Evolutionary conservation across 2,329 filamentous ascomycete genomes (phyloP), one percentile per base, ranked within the genome.

Genomic region (Thelonectria discophora): DNA sequence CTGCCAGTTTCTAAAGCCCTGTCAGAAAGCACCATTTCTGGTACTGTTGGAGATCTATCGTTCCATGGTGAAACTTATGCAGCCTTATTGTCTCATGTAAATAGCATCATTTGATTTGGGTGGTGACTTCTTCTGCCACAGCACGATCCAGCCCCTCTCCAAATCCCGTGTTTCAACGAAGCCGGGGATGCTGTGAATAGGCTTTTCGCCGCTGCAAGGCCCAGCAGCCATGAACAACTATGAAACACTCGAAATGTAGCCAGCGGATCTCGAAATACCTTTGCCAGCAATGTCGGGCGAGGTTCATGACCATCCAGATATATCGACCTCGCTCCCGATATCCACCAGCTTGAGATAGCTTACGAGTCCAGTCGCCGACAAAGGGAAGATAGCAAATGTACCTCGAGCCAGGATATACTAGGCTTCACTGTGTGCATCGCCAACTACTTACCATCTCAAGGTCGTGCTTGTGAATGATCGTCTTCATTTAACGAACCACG

Each of bases 221-320:
- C 53, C 53, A n/a, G 43, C 13, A 18, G 30, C 10, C 13, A 53
- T 53, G 13, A 61, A 48, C 15, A 61, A 43, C 18, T 57, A 47
- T n/a, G 58, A 48, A 20, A 48, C 58, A 7, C 53, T 61, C 30
- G 56, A 12, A 3, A 61, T 51, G 11, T 53, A 53, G 3, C 53
- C 58, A 21, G 56, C 21, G 13, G 58, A 47, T 21, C 56, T 57
- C 0, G 58, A 48, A 13, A 57, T 57, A 24, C 53, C 47, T 40
- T 49, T 57, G 4, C 48, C 53, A 10, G 58, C 58, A 17, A 61
- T 61, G 10, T 61, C 32, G 2, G 48, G 53, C 17, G 58, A 48
- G 4, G 53, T 3, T 53, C 58, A 17, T 61, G 53, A n/a, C 58
- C 58, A 48, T 1, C 57, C 58, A 9, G 57, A 61, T 1, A 61